phyloP scores from a whole-genome alignment of 805 yeast species.

The Nakazawaea wickerhamii region DNA sequence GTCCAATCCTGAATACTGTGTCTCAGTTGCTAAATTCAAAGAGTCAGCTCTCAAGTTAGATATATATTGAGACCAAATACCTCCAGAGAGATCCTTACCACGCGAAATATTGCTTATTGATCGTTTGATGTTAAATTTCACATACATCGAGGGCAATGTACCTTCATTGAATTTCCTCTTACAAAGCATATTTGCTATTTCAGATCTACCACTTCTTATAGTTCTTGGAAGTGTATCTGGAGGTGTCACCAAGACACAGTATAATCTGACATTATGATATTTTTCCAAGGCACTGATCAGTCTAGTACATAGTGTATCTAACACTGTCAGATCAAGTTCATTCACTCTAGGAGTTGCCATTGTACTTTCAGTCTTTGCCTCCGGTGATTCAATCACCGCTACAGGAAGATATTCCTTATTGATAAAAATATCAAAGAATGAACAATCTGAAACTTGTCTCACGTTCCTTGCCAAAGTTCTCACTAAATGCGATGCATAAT shows the following conservation, averaged over 20 bases:
- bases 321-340: constrained; percentile 29
- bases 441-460: constrained; percentile 78
- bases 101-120: constrained; percentile 63
- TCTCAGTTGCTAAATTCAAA: constrained; percentile 50
- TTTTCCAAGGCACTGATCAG: constrained; percentile 41
- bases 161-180: constrained; percentile 76
- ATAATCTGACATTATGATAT: constrained; percentile 70
- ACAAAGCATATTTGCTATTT: constrained; percentile 86
- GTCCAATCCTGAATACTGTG: constrained; percentile 80
- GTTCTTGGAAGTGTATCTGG: constrained; percentile 82
- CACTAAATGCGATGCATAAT: constrained; percentile 82
- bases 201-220: constrained; percentile 77
- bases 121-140: constrained; percentile 66
- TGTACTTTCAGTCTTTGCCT: constrained; percentile 15
- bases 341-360: not conserved
- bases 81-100: constrained; percentile 73
- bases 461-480: constrained; percentile 80
- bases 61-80: constrained; percentile 77
- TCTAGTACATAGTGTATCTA: constrained; percentile 45
- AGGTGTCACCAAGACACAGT: constrained; percentile 76
- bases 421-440: constrained; percentile 80
- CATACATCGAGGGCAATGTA: constrained; percentile 68
- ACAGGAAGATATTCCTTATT: constrained; percentile 82
- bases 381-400: constrained; percentile 62
- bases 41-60: constrained; percentile 60